Evolutionary conservation across 768 basidiomycete genomes (phyloP).

Genomic region (Tubosaeta sp.): DNA sequence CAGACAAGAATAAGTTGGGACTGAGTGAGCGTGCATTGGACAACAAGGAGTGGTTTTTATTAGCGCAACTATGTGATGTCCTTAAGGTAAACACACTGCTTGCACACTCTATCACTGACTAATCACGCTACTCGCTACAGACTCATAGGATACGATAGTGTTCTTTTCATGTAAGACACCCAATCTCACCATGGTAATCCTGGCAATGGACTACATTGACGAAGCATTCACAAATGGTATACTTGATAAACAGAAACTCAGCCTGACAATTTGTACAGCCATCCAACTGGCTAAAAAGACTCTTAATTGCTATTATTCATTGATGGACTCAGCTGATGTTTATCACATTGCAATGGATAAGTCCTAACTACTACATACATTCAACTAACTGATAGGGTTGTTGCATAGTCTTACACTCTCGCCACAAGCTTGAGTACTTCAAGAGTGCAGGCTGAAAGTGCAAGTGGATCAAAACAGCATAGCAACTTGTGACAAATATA

Average conservation of each 20-base stretch:
- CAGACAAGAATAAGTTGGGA: slow-evolving; percentile 5
- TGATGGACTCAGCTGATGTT: neutral
- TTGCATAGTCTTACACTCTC: neutral
- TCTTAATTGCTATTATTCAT: neutral
- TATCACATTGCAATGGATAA: neutral
- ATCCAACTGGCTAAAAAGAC: neutral
- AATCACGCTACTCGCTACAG: neutral
- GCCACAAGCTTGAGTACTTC: neutral
- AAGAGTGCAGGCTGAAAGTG: neutral
- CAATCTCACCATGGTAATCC: neutral
- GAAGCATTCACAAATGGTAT: neutral
- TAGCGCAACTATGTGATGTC: slow-evolving; percentile 26
- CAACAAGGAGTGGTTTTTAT: slow-evolving; percentile 32
- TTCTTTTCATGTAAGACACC: neutral
- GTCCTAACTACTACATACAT: neutral
- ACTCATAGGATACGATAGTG: neutral
- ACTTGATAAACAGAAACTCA: neutral
- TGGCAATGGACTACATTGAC: neutral
- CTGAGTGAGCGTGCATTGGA: slow-evolving; percentile 25
- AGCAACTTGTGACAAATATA: too few species aligned
- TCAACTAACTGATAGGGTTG: neutral
- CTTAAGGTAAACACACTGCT: neutral
- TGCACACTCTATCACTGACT: neutral
- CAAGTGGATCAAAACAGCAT: neutral
- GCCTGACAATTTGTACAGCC: neutral